A percentile compares a stretch with the other conserved stretches of the same genome.
These are phyloP conservation scores for Penicillium sp. DNA, from an alignment of 2,329 filamentous ascomycete genomes.

Conservation along the genomic window DNA sequence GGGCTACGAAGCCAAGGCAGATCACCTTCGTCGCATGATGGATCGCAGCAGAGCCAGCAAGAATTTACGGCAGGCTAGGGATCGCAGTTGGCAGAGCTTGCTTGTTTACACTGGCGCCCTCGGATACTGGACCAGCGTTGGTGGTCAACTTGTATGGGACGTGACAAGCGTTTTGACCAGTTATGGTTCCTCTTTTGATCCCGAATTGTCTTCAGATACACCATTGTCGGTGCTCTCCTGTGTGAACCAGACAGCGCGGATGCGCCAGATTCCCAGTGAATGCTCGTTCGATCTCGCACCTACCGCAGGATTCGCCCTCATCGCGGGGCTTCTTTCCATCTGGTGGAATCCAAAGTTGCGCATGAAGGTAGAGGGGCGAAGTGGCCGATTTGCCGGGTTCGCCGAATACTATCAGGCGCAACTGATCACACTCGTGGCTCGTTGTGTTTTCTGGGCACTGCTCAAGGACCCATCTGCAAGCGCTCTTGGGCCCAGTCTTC, in stretches of 20 bases:
- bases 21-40: constrained; percentile 74
- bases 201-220: constrained; percentile 14
- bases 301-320: constrained; percentile 42
- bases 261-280: constrained; percentile 26
- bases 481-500: constrained; percentile 32
- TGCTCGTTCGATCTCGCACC: constrained; percentile 36
- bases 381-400: constrained; percentile 45
- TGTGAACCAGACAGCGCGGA: constrained; percentile 20
- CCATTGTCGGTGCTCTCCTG: constrained; percentile 26
- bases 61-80: constrained; percentile 33
- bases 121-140: constrained; percentile 46
- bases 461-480: constrained; percentile 43
- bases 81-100: constrained; percentile 48
- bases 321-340: constrained; percentile 46
- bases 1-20: constrained; percentile 81
- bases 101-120: constrained; percentile 47
- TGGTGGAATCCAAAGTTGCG: constrained; percentile 55
- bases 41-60: constrained; percentile 57
- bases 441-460: constrained; percentile 49
- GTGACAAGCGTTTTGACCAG: constrained; percentile 35
- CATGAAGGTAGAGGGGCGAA: constrained; percentile 45
- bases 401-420: constrained; percentile 52
- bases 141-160: constrained; percentile 48
- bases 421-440: constrained; percentile 46
- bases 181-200: constrained; percentile 16